These are phyloP conservation scores for Nothopassalora personata DNA, from an alignment of 2,329 filamentous ascomycete species.

Conservation along the genomic window DNA sequence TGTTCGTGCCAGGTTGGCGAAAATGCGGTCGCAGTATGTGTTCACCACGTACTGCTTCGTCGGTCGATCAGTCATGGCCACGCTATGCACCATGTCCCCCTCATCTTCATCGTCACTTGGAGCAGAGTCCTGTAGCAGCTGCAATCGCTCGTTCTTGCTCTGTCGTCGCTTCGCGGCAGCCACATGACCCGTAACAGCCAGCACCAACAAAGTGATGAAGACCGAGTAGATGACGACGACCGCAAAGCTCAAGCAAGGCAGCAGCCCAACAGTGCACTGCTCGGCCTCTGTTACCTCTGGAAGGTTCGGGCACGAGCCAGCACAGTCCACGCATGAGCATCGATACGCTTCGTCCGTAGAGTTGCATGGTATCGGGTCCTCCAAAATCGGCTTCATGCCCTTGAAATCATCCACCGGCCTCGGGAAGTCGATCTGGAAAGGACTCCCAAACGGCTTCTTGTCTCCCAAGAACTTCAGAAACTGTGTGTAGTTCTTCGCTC, in stretches of 20 bases:
- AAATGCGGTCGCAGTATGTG: constrained; percentile 71
- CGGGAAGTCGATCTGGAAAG: constrained; percentile 96
- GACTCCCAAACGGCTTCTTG: constrained; percentile 85
- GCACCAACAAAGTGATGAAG: constrained; percentile 62
- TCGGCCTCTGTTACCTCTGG: constrained; percentile 65
- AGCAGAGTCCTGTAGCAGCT: constrained; percentile 75
- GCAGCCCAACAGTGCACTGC: constrained; percentile 73
- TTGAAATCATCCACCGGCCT: constrained; percentile 53
- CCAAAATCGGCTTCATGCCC: constrained; percentile 65
- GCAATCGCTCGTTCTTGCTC: constrained; percentile 74
- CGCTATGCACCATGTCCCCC: constrained; percentile 71
- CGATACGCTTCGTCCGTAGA: constrained; percentile 78
- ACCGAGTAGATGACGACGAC: constrained; percentile 81
- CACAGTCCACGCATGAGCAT: constrained; percentile 92
- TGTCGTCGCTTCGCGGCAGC: constrained; percentile 68
- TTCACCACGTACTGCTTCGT: constrained; percentile 79
- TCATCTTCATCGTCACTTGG: constrained; percentile 93
- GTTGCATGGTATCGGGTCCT: constrained; percentile 80
- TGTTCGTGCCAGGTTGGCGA: constrained; percentile 71
- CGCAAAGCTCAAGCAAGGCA: constrained; percentile 92
- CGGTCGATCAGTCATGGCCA: constrained; percentile 71
- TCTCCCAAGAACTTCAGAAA: constrained; percentile 90
- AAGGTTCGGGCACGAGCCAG: constrained; percentile 74
- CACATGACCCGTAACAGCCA: constrained; percentile 66
- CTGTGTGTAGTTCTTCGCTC: constrained; percentile 80